Conservation (phyloP, 768 basidiomycete species). For the Calvatia gigantea region DNA sequence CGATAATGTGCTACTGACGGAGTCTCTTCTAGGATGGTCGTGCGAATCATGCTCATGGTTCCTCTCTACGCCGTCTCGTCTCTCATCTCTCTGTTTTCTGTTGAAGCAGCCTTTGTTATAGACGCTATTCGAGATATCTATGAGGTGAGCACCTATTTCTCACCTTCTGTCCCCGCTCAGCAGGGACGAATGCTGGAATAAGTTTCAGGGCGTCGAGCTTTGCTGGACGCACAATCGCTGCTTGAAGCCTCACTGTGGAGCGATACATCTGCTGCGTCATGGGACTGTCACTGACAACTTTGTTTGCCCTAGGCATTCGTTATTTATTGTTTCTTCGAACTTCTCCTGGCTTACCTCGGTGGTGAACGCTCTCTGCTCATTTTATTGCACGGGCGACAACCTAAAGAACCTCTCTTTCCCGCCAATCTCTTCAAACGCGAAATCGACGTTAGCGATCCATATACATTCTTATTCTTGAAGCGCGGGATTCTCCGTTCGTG, state of each 20-base stretch:
- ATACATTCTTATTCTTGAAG: conserved; percentile 90
- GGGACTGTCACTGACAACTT: conserved; percentile 5
- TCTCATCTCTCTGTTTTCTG: conserved; percentile 87
- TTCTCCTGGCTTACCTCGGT: conserved; percentile 81
- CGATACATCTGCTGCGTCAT: neutral
- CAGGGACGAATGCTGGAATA: neutral
- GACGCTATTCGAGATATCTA: conserved; percentile 95
- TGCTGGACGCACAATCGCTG: neutral
- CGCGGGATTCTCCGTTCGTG: conserved; percentile 86
- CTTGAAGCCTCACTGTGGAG: neutral
- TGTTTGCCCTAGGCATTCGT: conserved; percentile 71
- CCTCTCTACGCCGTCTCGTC: conserved; percentile 91
- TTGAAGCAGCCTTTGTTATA: conserved; percentile 95
- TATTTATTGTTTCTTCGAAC: conserved; percentile 88
- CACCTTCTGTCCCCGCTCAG: neutral
- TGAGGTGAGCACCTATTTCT: conserved; percentile 55
- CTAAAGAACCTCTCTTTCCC: conserved; percentile 86
- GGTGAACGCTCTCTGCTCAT: conserved; percentile 94
- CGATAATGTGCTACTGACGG: neutral
- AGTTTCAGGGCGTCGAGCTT: neutral
- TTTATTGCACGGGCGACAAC: conserved; percentile 84
- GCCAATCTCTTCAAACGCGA: conserved; percentile 78
- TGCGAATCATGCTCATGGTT: conserved; percentile 96
- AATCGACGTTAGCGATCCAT: conserved; percentile 92
- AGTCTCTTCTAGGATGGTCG: conserved; percentile 88